Conservation (phyloP, 2,329 filamentous ascomycete genomes). For the Botrytis medusae region DNA sequence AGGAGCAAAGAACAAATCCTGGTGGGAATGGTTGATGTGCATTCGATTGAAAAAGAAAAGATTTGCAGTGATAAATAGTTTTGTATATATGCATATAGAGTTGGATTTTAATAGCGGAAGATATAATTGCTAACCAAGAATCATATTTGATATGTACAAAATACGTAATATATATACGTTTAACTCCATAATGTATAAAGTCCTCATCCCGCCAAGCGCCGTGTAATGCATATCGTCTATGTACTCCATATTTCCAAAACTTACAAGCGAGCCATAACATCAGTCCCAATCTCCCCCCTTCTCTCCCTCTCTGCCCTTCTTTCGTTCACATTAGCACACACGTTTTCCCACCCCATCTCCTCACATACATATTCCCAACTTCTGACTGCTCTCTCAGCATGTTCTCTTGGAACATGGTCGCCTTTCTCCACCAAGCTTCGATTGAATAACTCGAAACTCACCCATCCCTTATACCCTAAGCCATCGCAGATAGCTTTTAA, state of each 20-base stretch:
- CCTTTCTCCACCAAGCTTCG: constrained; percentile 42
- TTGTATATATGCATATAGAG: not conserved
- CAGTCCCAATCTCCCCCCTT: not conserved
- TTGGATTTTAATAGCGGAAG: not conserved
- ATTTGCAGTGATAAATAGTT: not conserved
- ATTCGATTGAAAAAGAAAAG: not conserved
- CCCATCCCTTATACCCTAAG: constrained; percentile 58
- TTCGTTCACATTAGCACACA: not conserved
- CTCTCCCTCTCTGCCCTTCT: not conserved
- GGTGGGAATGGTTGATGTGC: constrained; percentile 14
- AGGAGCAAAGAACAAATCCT: constrained; percentile 26
- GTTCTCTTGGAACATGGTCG: constrained; percentile 48
- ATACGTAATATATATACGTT: not conserved
- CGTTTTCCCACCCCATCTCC: constrained; percentile 17
- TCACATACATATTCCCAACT: constrained; percentile 44
- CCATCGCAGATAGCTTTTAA: constrained; percentile 53
- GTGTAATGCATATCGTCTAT: not conserved
- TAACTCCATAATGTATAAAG: not conserved
- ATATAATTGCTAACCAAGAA: not conserved
- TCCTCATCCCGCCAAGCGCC: not conserved
- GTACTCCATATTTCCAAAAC: not conserved
- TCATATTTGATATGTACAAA: not conserved
- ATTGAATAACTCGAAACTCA: constrained; percentile 59
- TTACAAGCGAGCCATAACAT: constrained; percentile 15
- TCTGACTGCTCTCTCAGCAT: constrained; percentile 51